Evolutionary conservation across 169 alveolate species (phyloP).

Genomic region (Toxoplasma gondii): DNA sequence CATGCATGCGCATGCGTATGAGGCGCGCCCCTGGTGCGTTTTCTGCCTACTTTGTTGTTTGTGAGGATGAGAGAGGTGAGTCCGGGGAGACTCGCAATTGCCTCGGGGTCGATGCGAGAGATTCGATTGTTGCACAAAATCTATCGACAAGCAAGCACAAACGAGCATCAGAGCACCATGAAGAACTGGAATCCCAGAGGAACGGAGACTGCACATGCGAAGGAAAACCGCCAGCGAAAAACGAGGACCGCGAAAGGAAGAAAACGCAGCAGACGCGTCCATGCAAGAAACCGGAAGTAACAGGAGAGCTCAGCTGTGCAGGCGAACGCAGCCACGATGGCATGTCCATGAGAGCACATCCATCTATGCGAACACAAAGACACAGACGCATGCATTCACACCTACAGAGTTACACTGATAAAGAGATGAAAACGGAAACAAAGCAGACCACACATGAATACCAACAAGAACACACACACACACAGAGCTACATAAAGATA

Average conservation of each 20-base stretch:
- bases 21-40: background rate
- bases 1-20: too few species aligned
- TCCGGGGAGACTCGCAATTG: constrained; percentile 79
- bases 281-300: too few species aligned
- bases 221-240: background rate
- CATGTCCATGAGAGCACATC: too few species aligned
- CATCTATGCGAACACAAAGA: too few species aligned
- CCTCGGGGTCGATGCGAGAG: constrained; percentile 79
- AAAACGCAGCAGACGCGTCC: background rate
- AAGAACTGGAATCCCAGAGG: background rate
- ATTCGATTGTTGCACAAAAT: constrained; percentile 81
- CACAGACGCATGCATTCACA: too few species aligned
- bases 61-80: constrained; percentile 87
- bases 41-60: constrained; percentile 81
- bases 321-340: too few species aligned
- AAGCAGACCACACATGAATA: too few species aligned
- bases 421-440: too few species aligned
- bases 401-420: too few species aligned
- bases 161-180: background rate
- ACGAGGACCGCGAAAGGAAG: background rate
- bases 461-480: too few species aligned
- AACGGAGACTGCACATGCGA: background rate
- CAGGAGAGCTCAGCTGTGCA: too few species aligned
- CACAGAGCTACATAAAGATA: too few species aligned
- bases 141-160: constrained; percentile 43